phyloP scores from a whole-genome alignment of 345 rosid species.

The Populus euphratica region DNA sequence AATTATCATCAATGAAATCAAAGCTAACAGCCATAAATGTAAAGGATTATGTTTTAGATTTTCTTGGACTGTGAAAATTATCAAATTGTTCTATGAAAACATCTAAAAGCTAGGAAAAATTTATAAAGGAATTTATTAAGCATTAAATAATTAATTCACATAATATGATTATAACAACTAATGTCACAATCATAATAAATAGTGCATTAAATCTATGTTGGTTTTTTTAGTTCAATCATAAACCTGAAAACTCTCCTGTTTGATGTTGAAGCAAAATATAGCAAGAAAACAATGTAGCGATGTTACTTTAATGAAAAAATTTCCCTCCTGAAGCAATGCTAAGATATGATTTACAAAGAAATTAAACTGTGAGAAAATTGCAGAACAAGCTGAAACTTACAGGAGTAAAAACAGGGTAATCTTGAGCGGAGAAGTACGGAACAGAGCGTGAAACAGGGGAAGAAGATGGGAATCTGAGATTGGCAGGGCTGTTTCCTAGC shows the following conservation, averaged over 20 bases:
- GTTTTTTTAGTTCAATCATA: not conserved
- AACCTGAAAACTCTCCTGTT: conserved; percentile 7
- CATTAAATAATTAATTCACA: not conserved
- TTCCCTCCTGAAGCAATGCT: not conserved
- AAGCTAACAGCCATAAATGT: not conserved
- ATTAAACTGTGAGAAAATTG: not conserved
- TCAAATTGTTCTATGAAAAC: not conserved
- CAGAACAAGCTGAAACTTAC: conserved; percentile 39
- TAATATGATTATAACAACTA: not conserved
- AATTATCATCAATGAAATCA: not conserved
- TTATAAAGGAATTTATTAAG: not conserved
- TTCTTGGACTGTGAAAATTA: not conserved
- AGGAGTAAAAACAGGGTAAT: conserved; percentile 94
- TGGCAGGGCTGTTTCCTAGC: conserved; percentile 62
- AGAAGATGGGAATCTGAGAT: conserved; percentile 46
- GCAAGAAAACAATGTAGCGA: conserved; percentile 5
- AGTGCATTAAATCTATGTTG: not conserved
- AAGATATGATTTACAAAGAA: not conserved
- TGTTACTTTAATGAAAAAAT: not conserved
- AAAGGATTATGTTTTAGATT: not conserved
- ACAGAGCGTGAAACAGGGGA: conserved; percentile 63
- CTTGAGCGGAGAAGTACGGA: conserved; percentile 70
- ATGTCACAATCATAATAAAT: not conserved
- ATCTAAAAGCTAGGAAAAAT: not conserved
- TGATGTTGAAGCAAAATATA: conserved; percentile 13